Evolutionary conservation across 768 basidiomycete species (phyloP).

Genomic region (Cystofilobasidium capitatum): DNA sequence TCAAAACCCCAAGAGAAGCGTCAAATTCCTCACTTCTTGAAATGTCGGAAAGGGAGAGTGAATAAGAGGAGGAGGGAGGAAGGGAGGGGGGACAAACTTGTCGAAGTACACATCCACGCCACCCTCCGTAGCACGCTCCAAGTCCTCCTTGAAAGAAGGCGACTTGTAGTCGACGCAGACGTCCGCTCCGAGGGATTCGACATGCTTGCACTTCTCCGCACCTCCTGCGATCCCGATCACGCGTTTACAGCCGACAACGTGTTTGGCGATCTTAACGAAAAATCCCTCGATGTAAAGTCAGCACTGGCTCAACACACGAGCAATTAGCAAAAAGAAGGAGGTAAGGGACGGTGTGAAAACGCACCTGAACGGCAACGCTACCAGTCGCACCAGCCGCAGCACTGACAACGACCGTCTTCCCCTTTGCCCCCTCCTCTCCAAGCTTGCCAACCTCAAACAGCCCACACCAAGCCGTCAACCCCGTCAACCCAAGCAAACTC

Average conservation of each 20-base stretch:
- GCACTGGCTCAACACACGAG: conserved; percentile 71
- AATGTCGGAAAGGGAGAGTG: background rate
- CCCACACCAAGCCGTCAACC: conserved; percentile 35
- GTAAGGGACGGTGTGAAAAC: too few relatives aligned
- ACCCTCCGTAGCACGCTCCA: conserved; percentile 27
- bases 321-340: too few relatives aligned
- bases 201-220: conserved; percentile 25
- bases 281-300: conserved; percentile 98
- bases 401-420: conserved; percentile 33
- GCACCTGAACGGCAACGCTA: background rate
- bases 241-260: conserved; percentile 78
- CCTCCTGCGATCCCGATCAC: conserved; percentile 17
- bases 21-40: background rate
- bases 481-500: conserved; percentile 29
- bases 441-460: conserved; percentile 30
- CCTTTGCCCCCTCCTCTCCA: conserved; percentile 27
- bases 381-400: conserved; percentile 35
- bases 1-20: background rate
- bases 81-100: background rate
- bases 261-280: conserved; percentile 66
- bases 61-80: too few relatives aligned
- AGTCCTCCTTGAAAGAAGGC: conserved; percentile 27
- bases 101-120: conserved; percentile 29
- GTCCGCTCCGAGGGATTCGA: conserved; percentile 38
- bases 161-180: conserved; percentile 38